These are phyloP conservation scores for Globisporangium nunn DNA, from an alignment of 352 stramenopile genomes.

Conservation along the genomic window DNA sequence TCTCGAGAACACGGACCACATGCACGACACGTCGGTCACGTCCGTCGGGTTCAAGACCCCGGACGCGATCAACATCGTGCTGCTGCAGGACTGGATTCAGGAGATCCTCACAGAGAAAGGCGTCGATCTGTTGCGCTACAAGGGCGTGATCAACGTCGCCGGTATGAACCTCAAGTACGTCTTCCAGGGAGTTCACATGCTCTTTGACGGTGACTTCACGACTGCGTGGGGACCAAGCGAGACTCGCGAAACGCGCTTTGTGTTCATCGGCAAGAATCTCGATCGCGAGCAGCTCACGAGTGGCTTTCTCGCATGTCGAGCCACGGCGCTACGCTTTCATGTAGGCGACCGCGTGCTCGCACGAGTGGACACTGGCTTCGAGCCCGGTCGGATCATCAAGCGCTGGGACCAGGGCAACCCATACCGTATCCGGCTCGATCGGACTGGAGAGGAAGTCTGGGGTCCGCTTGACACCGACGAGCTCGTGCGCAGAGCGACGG, in stretches of 20 bases:
- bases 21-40: constrained; percentile 34
- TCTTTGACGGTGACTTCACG: constrained; percentile 89
- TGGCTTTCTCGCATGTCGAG: constrained; percentile 37
- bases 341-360: constrained; percentile 37
- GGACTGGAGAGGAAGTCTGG: constrained; percentile 33
- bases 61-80: constrained; percentile 77
- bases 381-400: constrained; percentile 27
- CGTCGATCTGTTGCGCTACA: constrained; percentile 91
- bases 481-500: constrained; percentile 18
- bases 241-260: constrained; percentile 85
- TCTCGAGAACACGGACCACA: constrained; percentile 29
- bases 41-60: constrained; percentile 30
- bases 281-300: constrained; percentile 49
- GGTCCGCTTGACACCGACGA: constrained; percentile 30
- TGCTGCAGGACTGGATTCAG: constrained; percentile 95
- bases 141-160: constrained; percentile 91
- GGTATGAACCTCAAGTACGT: constrained; percentile 92
- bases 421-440: constrained; percentile 34
- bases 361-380: constrained; percentile 30
- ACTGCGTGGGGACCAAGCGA: constrained; percentile 82
- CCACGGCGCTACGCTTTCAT: constrained; percentile 27
- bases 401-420: constrained; percentile 47
- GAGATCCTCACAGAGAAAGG: constrained; percentile 87
- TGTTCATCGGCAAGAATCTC: constrained; percentile 93
- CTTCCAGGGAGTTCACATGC: constrained; percentile 95